These are phyloP conservation scores for Calonectria hongkongensis DNA, from an alignment of 2,329 filamentous ascomycete species.

Conservation along the genomic window DNA sequence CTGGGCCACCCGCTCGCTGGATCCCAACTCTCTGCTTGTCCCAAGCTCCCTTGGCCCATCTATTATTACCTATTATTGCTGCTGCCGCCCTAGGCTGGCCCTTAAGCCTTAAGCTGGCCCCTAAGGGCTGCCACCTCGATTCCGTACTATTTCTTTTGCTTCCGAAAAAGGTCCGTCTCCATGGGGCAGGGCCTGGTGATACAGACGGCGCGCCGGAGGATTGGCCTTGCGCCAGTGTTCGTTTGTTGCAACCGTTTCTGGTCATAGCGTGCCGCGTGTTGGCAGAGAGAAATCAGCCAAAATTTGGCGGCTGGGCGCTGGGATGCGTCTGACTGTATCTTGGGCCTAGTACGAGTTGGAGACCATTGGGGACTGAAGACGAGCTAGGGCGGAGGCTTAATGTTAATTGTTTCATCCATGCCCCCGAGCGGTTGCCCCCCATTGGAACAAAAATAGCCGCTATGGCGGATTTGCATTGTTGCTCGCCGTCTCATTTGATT, in stretches of 20 bases:
- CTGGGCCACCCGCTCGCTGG: slow-evolving; percentile 37
- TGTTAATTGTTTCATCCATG: slow-evolving; percentile 53
- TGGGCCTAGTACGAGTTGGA: slow-evolving; percentile 27
- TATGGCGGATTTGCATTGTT: slow-evolving; percentile 43
- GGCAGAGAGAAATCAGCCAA: slow-evolving; percentile 37
- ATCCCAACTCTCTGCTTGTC: slow-evolving; percentile 30
- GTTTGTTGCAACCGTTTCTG: slow-evolving; percentile 43
- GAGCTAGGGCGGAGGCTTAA: slow-evolving; percentile 45
- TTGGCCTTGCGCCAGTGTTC: slow-evolving; percentile 34
- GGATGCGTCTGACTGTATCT: slow-evolving; percentile 42
- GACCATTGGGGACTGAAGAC: slow-evolving; percentile 5
- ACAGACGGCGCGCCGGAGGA: slow-evolving; percentile 33
- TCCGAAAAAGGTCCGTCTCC: slow-evolving; percentile 28
- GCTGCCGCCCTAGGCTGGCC: background rate
- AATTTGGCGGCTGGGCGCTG: slow-evolving; percentile 34
- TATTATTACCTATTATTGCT: slow-evolving; percentile 31
- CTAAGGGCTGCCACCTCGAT: slow-evolving; percentile 5
- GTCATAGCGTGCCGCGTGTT: slow-evolving; percentile 42
- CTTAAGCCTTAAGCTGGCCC: slow-evolving; percentile 4
- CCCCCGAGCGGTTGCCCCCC: slow-evolving; percentile 44
- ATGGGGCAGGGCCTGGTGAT: slow-evolving; percentile 34
- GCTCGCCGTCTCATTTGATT: slow-evolving; percentile 48
- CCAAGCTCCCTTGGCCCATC: slow-evolving; percentile 32
- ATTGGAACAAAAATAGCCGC: slow-evolving; percentile 47
- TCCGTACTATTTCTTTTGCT: slow-evolving; percentile 20